Conservation (phyloP, 371 early-diverging fungal species). For the Mortierella sp. region DNA sequence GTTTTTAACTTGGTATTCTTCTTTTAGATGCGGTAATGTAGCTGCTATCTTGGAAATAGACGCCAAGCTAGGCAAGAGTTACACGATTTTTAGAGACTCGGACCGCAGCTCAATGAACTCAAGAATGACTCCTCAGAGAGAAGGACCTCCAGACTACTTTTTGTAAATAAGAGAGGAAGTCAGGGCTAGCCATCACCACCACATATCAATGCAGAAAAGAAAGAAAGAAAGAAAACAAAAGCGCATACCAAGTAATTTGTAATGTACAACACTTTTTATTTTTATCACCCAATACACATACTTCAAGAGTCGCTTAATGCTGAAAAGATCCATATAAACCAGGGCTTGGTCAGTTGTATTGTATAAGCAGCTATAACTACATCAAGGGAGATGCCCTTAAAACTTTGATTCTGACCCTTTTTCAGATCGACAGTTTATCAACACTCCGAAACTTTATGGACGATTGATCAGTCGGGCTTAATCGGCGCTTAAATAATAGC, state of each 20-base stretch:
- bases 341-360: too few relatives aligned
- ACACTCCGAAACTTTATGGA: background rate
- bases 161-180: constrained; percentile 62
- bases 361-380: too few relatives aligned
- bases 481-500: too few relatives aligned
- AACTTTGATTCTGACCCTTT: too few relatives aligned
- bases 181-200: background rate
- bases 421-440: too few relatives aligned
- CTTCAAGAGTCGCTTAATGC: too few relatives aligned
- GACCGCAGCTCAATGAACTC: constrained; percentile 71
- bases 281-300: background rate
- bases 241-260: background rate
- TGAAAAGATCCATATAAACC: too few relatives aligned
- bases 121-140: constrained; percentile 64
- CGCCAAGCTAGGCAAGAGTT: constrained; percentile 86
- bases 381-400: too few relatives aligned
- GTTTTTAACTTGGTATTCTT: background rate
- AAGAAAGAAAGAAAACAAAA: background rate
- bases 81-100: constrained; percentile 88
- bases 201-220: background rate
- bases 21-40: constrained; percentile 94
- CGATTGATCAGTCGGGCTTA: background rate
- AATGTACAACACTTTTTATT: background rate
- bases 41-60: constrained; percentile 98
- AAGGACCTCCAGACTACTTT: constrained; percentile 93